Conservation (phyloP, 176 grass and related monocot species). For the Eragrostis curvula region DNA sequence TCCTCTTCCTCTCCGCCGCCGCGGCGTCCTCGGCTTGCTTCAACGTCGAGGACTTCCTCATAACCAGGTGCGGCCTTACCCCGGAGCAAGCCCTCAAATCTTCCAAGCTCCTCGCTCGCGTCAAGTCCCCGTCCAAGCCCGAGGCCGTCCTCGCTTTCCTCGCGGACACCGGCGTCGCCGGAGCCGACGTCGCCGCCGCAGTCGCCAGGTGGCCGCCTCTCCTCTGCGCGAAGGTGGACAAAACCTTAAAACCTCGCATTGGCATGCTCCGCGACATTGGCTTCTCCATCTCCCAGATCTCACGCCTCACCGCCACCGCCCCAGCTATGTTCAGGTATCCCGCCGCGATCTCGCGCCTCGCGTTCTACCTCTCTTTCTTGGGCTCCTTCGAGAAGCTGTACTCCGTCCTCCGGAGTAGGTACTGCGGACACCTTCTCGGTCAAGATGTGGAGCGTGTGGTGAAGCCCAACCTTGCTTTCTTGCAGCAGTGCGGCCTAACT, state of each 20-base stretch:
- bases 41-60: slow-evolving; percentile 44
- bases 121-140: not conserved
- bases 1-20: not conserved
- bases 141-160: not conserved
- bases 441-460: not conserved
- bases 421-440: not conserved
- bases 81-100: not conserved
- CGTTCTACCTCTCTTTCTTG: not conserved
- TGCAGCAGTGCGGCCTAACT: not conserved
- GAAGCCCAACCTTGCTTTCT: not conserved
- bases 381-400: slow-evolving; percentile 1
- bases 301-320: not conserved
- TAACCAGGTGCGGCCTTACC: slow-evolving; percentile 43
- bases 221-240: not conserved
- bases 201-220: not conserved
- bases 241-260: slow-evolving; percentile 20
- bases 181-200: not conserved
- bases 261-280: slow-evolving; percentile 11
- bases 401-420: not conserved
- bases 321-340: not conserved
- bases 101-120: not conserved
- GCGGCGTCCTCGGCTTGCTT: not conserved
- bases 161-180: not conserved
- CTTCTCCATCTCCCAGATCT: not conserved
- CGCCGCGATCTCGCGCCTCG: not conserved